Evolutionary conservation across 2,329 filamentous ascomycete species (phyloP).

Genomic region (Fusarium scirpi): DNA sequence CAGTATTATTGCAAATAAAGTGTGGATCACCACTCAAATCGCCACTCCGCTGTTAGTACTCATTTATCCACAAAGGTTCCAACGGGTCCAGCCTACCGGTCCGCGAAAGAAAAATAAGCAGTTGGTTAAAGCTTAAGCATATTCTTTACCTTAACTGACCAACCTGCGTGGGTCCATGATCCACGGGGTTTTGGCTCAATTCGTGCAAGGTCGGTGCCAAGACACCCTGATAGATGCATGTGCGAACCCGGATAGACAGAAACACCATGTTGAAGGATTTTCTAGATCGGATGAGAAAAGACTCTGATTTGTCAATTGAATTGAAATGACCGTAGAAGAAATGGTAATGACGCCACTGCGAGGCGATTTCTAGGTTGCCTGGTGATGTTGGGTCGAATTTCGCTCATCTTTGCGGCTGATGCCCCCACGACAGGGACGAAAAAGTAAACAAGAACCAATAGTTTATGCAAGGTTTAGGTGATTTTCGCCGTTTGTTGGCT

Average conservation of each 20-base stretch:
- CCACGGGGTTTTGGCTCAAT: background rate
- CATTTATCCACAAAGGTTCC: constrained; percentile 13
- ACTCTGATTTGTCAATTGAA: constrained; percentile 22
- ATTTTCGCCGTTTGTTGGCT: background rate
- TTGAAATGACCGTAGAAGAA: background rate
- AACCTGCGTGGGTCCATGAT: background rate
- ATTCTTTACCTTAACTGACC: constrained; percentile 41
- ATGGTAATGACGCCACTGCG: background rate
- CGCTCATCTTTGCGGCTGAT: background rate
- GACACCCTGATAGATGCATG: constrained; percentile 44
- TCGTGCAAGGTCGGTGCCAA: constrained; percentile 9
- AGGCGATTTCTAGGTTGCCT: background rate
- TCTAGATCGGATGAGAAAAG: background rate
- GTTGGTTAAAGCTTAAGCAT: constrained; percentile 40
- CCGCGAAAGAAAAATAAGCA: background rate
- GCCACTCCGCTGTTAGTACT: background rate
- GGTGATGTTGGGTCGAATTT: background rate
- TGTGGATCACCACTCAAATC: background rate
- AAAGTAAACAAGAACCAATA: background rate
- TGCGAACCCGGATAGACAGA: constrained; percentile 44
- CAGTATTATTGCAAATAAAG: accelerated
- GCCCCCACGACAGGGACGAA: constrained; percentile 13
- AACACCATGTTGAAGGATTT: background rate
- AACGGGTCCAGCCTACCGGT: constrained; percentile 3
- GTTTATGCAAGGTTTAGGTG: background rate